A percentile compares a stretch with the other conserved stretches of the same genome.
phyloP scores from a whole-genome alignment of 2,329 filamentous ascomycete species.

The Sarocladiaceae sp. region DNA sequence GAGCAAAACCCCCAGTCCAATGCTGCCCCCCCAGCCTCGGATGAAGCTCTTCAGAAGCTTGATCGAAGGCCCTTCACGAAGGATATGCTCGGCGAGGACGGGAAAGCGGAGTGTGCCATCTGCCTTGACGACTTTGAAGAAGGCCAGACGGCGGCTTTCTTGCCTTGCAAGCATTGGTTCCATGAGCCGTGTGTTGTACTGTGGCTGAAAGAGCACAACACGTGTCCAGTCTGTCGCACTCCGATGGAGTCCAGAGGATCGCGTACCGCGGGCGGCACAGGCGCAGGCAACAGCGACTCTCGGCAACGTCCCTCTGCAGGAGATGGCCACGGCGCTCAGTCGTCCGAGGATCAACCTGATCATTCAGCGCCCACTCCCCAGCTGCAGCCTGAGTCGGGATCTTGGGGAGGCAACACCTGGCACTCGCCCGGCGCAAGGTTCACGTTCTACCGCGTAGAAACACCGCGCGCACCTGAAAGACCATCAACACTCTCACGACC shows the following conservation, averaged over 20 bases:
- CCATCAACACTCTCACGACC: constrained; percentile 10
- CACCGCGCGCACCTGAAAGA: background rate
- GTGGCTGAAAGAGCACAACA: constrained; percentile 88
- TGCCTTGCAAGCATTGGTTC: constrained; percentile 94
- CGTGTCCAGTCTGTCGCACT: constrained; percentile 75
- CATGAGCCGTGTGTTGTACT: constrained; percentile 74
- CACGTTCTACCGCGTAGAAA: background rate
- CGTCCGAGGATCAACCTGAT: no score
- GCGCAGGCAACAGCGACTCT: background rate
- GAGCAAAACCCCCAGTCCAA: constrained; percentile 71
- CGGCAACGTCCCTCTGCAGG: no score
- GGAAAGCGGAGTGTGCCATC: constrained; percentile 82
- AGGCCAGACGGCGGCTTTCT: constrained; percentile 64
- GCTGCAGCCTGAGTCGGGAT: constrained; percentile 11
- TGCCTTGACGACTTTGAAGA: constrained; percentile 81
- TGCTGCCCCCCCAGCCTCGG: constrained; percentile 74
- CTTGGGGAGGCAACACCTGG: constrained; percentile 12
- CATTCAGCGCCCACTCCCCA: no score
- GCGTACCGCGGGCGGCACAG: background rate
- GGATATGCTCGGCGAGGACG: constrained; percentile 59
- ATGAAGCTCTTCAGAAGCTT: constrained; percentile 65
- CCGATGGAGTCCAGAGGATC: constrained; percentile 39
- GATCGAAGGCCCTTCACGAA: constrained; percentile 64
- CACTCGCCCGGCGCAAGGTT: background rate
- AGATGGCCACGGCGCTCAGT: no score